Base-by-base conservation (phyloP, 176 grass and related monocot genomes). In the Elymus sibiricus region DNA sequence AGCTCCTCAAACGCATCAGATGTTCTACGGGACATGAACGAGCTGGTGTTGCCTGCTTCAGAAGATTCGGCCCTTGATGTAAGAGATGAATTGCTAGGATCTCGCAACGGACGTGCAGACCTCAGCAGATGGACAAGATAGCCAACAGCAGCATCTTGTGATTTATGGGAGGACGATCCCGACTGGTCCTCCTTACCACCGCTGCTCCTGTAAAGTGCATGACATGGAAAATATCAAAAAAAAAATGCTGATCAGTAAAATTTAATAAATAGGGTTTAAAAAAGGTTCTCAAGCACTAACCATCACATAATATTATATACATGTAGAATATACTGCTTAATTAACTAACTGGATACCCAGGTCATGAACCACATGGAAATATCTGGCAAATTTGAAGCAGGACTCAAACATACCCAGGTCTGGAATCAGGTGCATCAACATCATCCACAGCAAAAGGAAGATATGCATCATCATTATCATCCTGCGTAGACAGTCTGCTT, bases 401-500 rank as follows among this genome's bases (percentile, higher is more conserved):
- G 38, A 78, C 43, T 39, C 27, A 89, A 81, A 55, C 87, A 79
- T 91, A 98, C 97, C 94, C 92, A 79, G 86, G 89, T 78, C 90
- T 92, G 38, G 97, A 97, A 93, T 99, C 92, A n/a, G 89, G 86
- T 83, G 88, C 51, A 87, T 94, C 92, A 63, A 99, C 94, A 87
- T 99, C 97, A 90, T 99, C 97, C 81, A 99, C 94, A 86, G 92
- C 94, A 93, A 99, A 99, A 67, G 97, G 94, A 86, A 88, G 95
- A 90, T 94, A 94, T 2, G 84, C 70, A 53, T 99, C 97, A 55
- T 99, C 92, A 58, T 86, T 86, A 86, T 97, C 94, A 68, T 98
- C 94, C 42, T 90, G 93, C 22, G 75, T 91, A 14, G 97, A 96
- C 60, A 91, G 59, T 91, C 94, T 89, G 85, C 97, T 96, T 40